phyloP scores from a whole-genome alignment of 345 rosid genomes.

The Pistacia integerrima region DNA sequence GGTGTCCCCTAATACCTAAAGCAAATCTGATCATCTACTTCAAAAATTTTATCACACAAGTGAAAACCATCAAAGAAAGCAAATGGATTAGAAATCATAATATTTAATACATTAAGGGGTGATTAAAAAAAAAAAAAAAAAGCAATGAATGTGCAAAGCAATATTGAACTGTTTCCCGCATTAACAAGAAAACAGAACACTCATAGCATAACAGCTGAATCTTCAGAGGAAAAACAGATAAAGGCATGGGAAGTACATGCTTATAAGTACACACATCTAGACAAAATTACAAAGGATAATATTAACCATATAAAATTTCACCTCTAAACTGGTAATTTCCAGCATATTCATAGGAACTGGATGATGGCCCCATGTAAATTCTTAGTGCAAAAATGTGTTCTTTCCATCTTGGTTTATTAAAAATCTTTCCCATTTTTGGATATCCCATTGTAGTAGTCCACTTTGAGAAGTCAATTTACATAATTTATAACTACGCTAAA shows the following conservation, averaged over 20 bases:
- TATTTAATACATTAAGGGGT: not conserved
- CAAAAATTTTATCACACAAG: not conserved
- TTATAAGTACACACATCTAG: not conserved
- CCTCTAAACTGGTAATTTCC: not conserved
- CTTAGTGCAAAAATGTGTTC: too few relatives aligned
- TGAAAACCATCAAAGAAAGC: not conserved
- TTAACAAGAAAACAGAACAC: conserved; percentile 1
- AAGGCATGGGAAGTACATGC: not conserved
- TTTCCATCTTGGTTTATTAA: not conserved
- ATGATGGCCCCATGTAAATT: not conserved
- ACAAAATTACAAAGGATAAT: not conserved
- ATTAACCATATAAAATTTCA: not conserved
- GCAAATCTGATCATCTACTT: not conserved
- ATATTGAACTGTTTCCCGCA: not conserved
- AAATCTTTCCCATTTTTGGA: not conserved
- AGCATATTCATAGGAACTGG: not conserved
- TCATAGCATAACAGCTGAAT: not conserved
- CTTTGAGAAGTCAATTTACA: not conserved
- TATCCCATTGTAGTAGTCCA: not conserved
- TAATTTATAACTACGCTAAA: not conserved
- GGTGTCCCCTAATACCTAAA: not conserved
- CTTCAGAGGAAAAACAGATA: not conserved
- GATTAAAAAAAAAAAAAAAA: not conserved
- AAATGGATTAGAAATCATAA: not conserved
- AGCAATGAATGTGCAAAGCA: not conserved